Conservation (phyloP, 805 yeast species). For the Torulaspora quercuum region DNA sequence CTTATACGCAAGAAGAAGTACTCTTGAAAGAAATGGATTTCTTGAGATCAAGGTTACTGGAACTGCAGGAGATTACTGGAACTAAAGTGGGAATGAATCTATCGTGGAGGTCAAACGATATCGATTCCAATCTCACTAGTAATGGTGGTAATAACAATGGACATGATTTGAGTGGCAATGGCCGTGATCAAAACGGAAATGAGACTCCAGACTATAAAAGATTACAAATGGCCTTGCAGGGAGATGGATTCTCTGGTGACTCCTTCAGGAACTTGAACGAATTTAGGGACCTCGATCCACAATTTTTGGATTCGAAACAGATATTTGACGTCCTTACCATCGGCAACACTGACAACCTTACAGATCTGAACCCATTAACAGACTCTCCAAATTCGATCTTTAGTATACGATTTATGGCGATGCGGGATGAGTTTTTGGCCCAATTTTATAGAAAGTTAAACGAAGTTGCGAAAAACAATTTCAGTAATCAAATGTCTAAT, state of each 20-base stretch:
- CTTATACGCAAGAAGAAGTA: slow-evolving; percentile 28
- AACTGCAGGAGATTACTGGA: slow-evolving; percentile 34
- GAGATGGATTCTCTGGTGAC: slow-evolving; percentile 1
- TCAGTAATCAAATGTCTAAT: slow-evolving; percentile 13
- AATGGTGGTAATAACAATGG: slow-evolving; percentile 8
- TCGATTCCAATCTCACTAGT: slow-evolving; percentile 8
- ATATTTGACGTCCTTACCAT: slow-evolving; percentile 22
- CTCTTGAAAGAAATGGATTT: slow-evolving; percentile 30
- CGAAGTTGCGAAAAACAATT: slow-evolving; percentile 14
- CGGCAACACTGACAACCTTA: slow-evolving; percentile 8
- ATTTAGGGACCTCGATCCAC: slow-evolving; percentile 32
- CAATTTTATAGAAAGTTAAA: slow-evolving; percentile 20
- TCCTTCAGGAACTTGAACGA: slow-evolving; percentile 17
- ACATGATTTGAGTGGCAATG: slow-evolving; percentile 5
- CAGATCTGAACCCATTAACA: slow-evolving; percentile 15
- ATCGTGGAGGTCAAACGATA: slow-evolving; percentile 10
- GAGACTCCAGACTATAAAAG: slow-evolving; percentile 7
- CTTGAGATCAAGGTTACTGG: slow-evolving; percentile 28
- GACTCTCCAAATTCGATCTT: slow-evolving; percentile 29
- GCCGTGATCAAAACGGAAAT: slow-evolving; percentile 8
- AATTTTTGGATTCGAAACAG: slow-evolving; percentile 25
- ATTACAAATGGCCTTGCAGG: slow-evolving; percentile 7
- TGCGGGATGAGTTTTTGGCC: slow-evolving; percentile 27
- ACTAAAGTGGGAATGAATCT: slow-evolving; percentile 22
- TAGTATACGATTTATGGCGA: slow-evolving; percentile 21